Evolutionary conservation across 2,329 filamentous ascomycete genomes (phyloP).

Genomic region (Capronia epimyces): DNA sequence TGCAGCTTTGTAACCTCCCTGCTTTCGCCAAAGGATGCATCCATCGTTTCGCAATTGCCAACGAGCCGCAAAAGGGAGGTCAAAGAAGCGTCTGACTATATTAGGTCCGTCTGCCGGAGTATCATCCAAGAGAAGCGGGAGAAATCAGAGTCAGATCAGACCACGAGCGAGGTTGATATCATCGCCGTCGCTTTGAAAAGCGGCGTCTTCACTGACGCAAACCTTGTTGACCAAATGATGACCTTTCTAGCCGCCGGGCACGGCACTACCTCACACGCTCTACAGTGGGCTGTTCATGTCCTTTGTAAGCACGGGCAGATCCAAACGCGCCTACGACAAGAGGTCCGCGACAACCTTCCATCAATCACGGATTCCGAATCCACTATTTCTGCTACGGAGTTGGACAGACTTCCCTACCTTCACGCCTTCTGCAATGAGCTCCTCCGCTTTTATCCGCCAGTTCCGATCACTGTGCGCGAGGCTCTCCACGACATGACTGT

Average conservation of each 20-base stretch:
- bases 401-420: constrained; percentile 43
- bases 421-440: constrained; percentile 51
- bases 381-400: constrained; percentile 1
- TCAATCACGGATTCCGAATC: constrained; percentile 34
- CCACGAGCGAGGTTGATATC: constrained; percentile 58
- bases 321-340: constrained; percentile 27
- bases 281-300: constrained; percentile 29
- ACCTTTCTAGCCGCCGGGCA: constrained; percentile 69
- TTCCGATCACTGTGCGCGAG: constrained; percentile 30
- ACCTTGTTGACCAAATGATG: constrained; percentile 80
- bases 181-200: constrained; percentile 71
- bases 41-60: neutral
- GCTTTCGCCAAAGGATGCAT: neutral
- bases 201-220: constrained; percentile 68
- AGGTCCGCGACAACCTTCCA: constrained; percentile 18
- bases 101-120: neutral
- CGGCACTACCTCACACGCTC: constrained; percentile 28
- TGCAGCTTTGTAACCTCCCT: neutral
- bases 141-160: neutral
- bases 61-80: neutral
- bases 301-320: constrained; percentile 27
- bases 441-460: constrained; percentile 36
- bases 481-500: constrained; percentile 60
- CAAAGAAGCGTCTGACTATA: neutral
- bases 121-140: neutral